Evolutionary conservation across 495 filamentous ascomycete species (phyloP), one percentile per base, ranked within the genome.

Genomic region (Aspergillus cavernicola): DNA sequence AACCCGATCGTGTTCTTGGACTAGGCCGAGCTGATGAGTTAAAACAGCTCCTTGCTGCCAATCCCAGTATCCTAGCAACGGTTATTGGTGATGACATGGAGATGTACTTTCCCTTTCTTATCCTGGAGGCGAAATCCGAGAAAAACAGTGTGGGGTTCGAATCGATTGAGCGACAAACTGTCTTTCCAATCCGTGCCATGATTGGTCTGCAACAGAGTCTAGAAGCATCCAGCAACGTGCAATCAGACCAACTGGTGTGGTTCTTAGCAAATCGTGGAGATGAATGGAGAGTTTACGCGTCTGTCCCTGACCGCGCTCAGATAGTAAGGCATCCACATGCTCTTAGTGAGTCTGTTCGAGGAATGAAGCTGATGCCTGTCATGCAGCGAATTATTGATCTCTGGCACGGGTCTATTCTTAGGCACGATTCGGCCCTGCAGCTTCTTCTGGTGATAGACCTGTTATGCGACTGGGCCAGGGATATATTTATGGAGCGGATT

Each of bases 61-160:
- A 44, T 16, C 41, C 41, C 1, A 20, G 23, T 15, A 44, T 44
- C 20, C 20, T 12, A 20, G 22, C 41, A 24, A 44, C 41, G 8
- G 41, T 44, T 4, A 44, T 44, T 16, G 22, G 22, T 11, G 23
- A 44, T 16, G 23, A 20, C 20, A n/a, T 29, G 41, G 41, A 44
- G 7, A 15, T 19, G 13, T 44, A 29, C 41, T 44, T 44, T 29
- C 59, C 59, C 6, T 62, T 62, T 46, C 40, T 62, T 11, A 36
- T 62, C 16, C 29, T 52, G 2, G 59, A 62, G 43, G 55, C 59
- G 2, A 62, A 62, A 40, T 16, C 39, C 12, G 59, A 58, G 32
- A 55, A 62, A 28, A 28, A 46, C n/a, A 28, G 33, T 5, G 15
- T 45, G 8, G 50, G 39, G 15, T 62, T 58, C 24, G 50, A 52